Evolutionary conservation across 2,329 filamentous ascomycete genomes (phyloP), one percentile per base, ranked within the genome.

Genomic region (Cytospora piceae): DNA sequence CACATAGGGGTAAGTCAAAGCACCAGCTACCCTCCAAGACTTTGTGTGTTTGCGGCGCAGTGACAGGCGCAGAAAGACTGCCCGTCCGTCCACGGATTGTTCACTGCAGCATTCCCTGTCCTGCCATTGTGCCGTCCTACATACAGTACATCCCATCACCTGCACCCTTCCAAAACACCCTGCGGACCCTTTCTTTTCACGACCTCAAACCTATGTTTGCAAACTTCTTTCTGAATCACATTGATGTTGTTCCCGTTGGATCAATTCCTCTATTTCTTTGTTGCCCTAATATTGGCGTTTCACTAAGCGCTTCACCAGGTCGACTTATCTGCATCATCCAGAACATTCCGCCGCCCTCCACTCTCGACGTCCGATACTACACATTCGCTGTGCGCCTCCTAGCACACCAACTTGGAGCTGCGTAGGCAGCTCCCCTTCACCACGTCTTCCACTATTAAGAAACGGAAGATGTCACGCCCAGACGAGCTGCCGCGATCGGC

Each of bases 401-500:
- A 63, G 55, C 63, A 62, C 57, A 71, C 69, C 72, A 70, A 65
- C 70, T 74, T 73, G 78, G 85, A 87, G 85, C 85, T 87, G 85
- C 85, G 73, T 72, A 76, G 76, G 87, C 86, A 88, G 87, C 87
- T 89, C 87, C 79, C 83, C 77, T 82, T 85, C 87, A 90, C 84
- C 78, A 90, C 87, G 87, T 89, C 87, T 87, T 89, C 86, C 81
- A 83, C 80, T 84, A 59, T 67, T 34, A 90, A 89, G 86, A 90
- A 89, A 87, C 84, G 87, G 83, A 89, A 86, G 84, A 84, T 89
- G 73, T 81, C 80, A 74, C 83, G 81, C 75, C 79, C 82, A 70
- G 84, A 88, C 68, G 73, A 81, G 29, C 81, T 83, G 66, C 83
- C 88, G 54, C 82, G 87, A 71, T 87, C 87, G 24, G 88, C 87